Percentiles rank a stretch among this genome's conserved stretches.
Conservation (phyloP, 2,329 filamentous ascomycete species). For the Didymella exigua region DNA sequence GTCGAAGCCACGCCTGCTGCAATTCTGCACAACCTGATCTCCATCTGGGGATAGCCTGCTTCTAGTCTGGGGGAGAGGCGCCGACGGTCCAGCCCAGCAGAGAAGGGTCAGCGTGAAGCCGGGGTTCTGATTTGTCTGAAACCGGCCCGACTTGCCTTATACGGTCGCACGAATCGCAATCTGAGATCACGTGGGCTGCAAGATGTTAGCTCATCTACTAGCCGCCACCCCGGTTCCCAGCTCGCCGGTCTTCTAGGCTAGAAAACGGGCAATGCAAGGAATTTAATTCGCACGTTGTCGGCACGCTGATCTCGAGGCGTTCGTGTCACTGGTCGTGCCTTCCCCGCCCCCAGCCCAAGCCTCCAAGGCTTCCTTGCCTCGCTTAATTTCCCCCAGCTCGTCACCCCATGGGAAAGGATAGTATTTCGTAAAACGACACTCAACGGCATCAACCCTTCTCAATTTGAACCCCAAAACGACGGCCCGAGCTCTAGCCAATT, state of each 20-base stretch:
- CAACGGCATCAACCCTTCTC: slow-evolving; percentile 1
- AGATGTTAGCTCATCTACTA: slow-evolving; percentile 1
- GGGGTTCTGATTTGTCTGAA: slow-evolving; percentile 11
- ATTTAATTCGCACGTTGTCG: slow-evolving; percentile 29
- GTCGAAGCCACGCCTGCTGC: slow-evolving; percentile 18
- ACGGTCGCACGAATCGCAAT: not conserved
- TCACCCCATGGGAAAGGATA: slow-evolving; percentile 20
- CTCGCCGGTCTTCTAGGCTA: not conserved
- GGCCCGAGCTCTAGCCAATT: slow-evolving; percentile 24
- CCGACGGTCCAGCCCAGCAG: slow-evolving; percentile 23
- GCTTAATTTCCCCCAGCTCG: slow-evolving; percentile 15
- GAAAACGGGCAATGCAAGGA: slow-evolving; percentile 4
- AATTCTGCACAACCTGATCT: slow-evolving; percentile 10
- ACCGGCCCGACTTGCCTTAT: slow-evolving; percentile 23
- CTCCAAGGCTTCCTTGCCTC: slow-evolving; percentile 18
- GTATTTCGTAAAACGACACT: slow-evolving; percentile 1
- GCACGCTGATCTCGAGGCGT: slow-evolving; percentile 16
- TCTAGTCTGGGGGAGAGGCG: slow-evolving; percentile 26
- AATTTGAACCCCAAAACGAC: slow-evolving; percentile 8
- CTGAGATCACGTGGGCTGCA: slow-evolving; percentile 2
- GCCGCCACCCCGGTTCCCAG: not conserved
- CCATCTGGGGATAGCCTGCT: slow-evolving; percentile 17
- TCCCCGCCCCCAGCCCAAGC: slow-evolving; percentile 13
- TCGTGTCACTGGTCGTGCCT: slow-evolving; percentile 12
- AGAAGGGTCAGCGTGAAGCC: not conserved